Conservation (phyloP, 2,329 filamentous ascomycete species). For the Cadophora sp. region DNA sequence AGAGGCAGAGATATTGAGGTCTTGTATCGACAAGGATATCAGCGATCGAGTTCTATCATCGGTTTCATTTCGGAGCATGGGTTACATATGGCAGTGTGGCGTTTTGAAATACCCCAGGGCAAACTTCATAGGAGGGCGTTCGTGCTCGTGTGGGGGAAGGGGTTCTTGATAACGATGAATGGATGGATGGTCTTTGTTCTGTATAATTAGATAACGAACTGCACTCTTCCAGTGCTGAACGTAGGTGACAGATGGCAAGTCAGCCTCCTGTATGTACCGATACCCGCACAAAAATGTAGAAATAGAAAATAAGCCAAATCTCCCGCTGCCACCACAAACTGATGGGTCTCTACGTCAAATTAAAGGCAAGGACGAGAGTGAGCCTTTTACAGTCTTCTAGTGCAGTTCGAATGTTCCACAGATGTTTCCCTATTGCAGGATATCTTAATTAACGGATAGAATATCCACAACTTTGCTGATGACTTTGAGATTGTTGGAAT, state of each 20-base stretch:
- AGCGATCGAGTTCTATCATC: not conserved
- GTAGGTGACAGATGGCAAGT: not conserved
- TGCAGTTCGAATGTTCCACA: too few species aligned
- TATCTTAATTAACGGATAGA: too few species aligned
- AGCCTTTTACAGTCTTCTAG: too few species aligned
- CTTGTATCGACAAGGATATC: not conserved
- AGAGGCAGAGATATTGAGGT: not conserved
- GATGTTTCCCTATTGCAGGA: too few species aligned
- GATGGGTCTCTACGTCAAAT: too few species aligned
- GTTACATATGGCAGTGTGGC: slow-evolving; percentile 8
- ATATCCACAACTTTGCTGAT: too few species aligned
- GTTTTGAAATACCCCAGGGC: slow-evolving; percentile 17
- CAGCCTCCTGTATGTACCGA: slow-evolving; percentile 10
- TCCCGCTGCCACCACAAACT: not conserved
- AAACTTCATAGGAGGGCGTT: not conserved
- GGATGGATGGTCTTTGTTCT: not conserved
- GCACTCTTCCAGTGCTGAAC: not conserved
- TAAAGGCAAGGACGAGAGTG: too few species aligned
- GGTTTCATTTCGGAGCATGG: not conserved
- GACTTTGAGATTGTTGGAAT: too few species aligned
- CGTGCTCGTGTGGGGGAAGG: not conserved
- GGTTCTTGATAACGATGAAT: too few species aligned
- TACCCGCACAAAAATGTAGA: slow-evolving; percentile 9
- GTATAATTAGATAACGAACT: slow-evolving; percentile 2
- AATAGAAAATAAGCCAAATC: not conserved